Percentiles rank a stretch among this genome's conserved stretches.
Evolutionary conservation across 306 rosid species (phyloP).

Genomic region (Cyamopsis tetragonoloba): DNA sequence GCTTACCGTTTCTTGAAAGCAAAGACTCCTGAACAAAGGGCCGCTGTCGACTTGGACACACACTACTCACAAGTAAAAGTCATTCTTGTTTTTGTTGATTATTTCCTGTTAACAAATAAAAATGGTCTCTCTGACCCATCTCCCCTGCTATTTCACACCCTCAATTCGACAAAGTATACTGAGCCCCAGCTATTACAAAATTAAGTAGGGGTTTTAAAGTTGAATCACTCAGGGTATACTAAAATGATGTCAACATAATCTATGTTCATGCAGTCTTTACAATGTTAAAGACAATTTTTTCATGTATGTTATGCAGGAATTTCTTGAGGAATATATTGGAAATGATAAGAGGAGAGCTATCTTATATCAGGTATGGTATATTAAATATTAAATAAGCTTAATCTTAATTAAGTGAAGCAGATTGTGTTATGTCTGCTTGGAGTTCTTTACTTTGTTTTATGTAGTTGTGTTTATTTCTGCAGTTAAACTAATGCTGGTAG

Average conservation of each 20-base stretch:
- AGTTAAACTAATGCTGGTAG: background rate
- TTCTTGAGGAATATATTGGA: conserved; percentile 86
- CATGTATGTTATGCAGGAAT: conserved; percentile 62
- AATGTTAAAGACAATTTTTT: background rate
- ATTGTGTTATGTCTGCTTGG: background rate
- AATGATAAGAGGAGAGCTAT: conserved; percentile 61
- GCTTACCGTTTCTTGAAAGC: conserved; percentile 85
- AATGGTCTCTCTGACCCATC: conserved; percentile 1
- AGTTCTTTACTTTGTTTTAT: conserved; percentile 4
- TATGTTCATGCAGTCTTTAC: background rate
- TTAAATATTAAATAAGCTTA: background rate
- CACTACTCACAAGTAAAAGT: conserved; percentile 75
- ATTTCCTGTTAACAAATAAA: conserved; percentile 7
- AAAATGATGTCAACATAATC: background rate
- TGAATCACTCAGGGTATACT: conserved; percentile 10
- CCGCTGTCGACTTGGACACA: conserved; percentile 96
- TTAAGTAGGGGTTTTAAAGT: background rate
- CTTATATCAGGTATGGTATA: conserved; percentile 63
- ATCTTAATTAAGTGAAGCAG: background rate
- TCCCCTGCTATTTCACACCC: background rate
- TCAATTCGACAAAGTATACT: background rate
- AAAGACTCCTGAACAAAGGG: conserved; percentile 92
- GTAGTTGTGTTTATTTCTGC: background rate
- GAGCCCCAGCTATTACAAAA: background rate
- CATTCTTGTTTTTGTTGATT: conserved; percentile 20